These are phyloP conservation scores for Steccherinum ochraceum DNA, from an alignment of 768 basidiomycete genomes.

Conservation along the genomic window DNA sequence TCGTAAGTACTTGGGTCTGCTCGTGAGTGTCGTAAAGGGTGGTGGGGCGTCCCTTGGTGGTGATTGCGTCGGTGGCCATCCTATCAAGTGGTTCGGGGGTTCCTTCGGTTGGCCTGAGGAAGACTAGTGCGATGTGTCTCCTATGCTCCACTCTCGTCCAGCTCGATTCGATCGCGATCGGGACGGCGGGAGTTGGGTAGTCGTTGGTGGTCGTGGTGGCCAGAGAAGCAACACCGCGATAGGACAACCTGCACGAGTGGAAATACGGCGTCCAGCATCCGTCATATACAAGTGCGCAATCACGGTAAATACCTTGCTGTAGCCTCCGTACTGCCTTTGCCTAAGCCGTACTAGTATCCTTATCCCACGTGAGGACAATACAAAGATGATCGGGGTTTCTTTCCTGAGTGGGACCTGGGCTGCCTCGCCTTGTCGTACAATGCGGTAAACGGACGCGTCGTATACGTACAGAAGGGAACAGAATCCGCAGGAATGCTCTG, in stretches of 20 bases:
- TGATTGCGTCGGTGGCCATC: neutral
- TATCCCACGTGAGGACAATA: neutral
- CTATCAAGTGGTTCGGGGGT: too few relatives aligned
- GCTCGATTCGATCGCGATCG: neutral
- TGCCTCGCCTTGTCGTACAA: too few relatives aligned
- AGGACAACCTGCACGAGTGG: neutral
- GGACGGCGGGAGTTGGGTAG: neutral
- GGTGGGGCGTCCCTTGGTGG: neutral
- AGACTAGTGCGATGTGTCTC: neutral
- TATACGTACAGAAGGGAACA: neutral
- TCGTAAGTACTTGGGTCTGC: neutral
- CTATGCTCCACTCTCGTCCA: too few relatives aligned
- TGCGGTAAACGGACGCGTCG: neutral
- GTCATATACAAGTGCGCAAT: neutral
- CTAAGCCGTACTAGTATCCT: neutral
- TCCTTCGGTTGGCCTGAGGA: too few relatives aligned
- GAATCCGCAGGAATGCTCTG: neutral
- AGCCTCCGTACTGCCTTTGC: neutral
- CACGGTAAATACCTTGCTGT: neutral
- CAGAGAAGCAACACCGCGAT: too few relatives aligned
- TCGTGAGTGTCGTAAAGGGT: neutral
- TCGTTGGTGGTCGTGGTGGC: too few relatives aligned
- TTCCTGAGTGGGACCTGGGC: too few relatives aligned
- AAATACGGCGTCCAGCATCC: neutral
- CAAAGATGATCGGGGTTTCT: neutral